phyloP scores from a whole-genome alignment of 1,284 basidiomycete genomes.

The Melampsora occidentalis region DNA sequence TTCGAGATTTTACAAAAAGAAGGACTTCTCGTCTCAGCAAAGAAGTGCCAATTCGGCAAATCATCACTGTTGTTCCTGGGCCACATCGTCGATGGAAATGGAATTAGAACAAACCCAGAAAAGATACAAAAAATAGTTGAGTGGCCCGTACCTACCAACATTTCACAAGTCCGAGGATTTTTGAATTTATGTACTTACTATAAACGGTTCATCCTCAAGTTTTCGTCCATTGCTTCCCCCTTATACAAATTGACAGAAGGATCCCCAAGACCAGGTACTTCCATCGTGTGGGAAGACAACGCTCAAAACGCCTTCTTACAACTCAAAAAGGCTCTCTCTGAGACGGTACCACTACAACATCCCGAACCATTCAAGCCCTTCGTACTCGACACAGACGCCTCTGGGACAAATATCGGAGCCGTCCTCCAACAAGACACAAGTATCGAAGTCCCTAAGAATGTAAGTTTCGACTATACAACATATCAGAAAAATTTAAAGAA shows the following conservation, averaged over 20 bases:
- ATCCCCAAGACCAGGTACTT: background rate
- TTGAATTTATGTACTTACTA: constrained; percentile 14
- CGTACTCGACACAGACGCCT: too few relatives aligned
- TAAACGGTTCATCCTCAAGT: constrained; percentile 8
- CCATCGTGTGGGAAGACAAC: constrained; percentile 5
- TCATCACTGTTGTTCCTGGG: background rate
- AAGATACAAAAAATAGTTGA: background rate
- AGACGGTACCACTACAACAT: constrained; percentile 4
- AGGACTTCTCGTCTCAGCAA: background rate
- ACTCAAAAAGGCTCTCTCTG: background rate
- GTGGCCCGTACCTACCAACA: constrained; percentile 5
- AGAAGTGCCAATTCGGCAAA: constrained; percentile 1
- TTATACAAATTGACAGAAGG: constrained; percentile 11
- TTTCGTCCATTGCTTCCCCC: background rate
- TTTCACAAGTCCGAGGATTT: constrained; percentile 18
- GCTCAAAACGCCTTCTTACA: background rate
- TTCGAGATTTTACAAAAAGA: constrained; percentile 7
- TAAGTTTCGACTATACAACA: background rate
- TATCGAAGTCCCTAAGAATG: background rate
- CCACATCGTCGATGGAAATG: constrained; percentile 8
- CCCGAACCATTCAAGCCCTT: constrained; percentile 5
- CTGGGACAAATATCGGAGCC: constrained; percentile 19
- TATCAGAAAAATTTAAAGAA: constrained; percentile 16
- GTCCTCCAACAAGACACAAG: constrained; percentile 20
- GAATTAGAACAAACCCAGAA: background rate